Base-by-base conservation (phyloP, 139 green algal genomes). In the Auxenochlorella pyrenoidosa region DNA sequence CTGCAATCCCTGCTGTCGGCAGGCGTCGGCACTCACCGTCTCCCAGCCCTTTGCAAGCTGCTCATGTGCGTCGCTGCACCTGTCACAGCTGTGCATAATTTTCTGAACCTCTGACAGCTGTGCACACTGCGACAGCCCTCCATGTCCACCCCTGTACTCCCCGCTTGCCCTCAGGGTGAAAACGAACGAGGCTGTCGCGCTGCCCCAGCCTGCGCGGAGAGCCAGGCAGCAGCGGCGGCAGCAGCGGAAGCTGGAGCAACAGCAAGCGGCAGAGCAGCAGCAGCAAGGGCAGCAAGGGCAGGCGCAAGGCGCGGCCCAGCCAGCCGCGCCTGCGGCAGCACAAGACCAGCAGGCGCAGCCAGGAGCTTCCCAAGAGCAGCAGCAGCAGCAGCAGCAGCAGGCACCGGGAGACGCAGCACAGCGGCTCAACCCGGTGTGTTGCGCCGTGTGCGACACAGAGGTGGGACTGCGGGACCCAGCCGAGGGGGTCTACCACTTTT, bases 401-500 rank as follows among this genome's bases (percentile, higher is more conserved):
- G 22, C n/a, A 2, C 24, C 47, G 44, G 22, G 1, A 18, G 30
- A 19, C 22, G 36, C 63, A 79, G n/a, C 41, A 66, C 38, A 28
- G 81, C 63, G 66, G 81, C 59, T 88, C 5, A 71, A 90, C 30
- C 89, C 90, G 0, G 90, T 95, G 68, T 51, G 71, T 28, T 95
- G 93, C 66, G 88, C 47, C 21, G 86, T 88, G 4, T 95, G 93
- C 76, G 79, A 59, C 26, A 88, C 84, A 36, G 92, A 94, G 44
- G 87, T 95, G 32, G 93, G 70, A 18, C 47, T 85, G 81, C 40
- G 90, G 80, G 59, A 88, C 88, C 10, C 43, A 3, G 26, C 54
- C 36, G 34, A 87, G 84, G 73, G 90, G 78, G 85, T 94, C n/a
- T 95, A 93, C 70, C 89, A 93, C 60, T 92, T 95, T 18, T 93